Evolutionary conservation across 148 eudicot species (phyloP).

Genomic region (Amaranthus cruentus): DNA sequence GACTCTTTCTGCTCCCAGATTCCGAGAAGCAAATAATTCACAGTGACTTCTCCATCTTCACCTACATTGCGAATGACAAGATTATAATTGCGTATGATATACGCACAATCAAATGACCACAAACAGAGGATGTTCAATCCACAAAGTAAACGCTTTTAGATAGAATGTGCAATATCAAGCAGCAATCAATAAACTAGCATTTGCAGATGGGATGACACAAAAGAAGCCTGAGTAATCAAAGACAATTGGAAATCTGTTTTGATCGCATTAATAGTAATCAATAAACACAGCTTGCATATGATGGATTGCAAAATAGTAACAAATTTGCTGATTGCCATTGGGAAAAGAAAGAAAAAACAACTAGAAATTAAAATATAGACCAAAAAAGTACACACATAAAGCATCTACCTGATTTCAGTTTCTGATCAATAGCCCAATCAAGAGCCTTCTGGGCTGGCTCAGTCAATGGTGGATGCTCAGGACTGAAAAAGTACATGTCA

Average conservation of each 20-base stretch:
- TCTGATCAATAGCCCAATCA: constrained; percentile 79
- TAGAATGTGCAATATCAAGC: background rate
- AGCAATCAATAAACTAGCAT: background rate
- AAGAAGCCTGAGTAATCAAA: background rate
- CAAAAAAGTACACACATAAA: constrained; percentile 14
- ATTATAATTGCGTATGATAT: background rate
- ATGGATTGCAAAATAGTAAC: background rate
- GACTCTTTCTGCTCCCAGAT: constrained; percentile 74
- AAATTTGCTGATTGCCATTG: background rate
- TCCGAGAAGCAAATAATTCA: constrained; percentile 64
- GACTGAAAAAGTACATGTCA: constrained; percentile 53
- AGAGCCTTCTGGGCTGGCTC: constrained; percentile 80
- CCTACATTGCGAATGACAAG: constrained; percentile 38
- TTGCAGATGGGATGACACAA: too few relatives aligned
- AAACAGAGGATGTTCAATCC: background rate
- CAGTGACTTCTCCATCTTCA: constrained; percentile 75
- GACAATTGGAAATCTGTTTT: background rate
- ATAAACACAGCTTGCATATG: background rate
- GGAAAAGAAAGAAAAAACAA: background rate
- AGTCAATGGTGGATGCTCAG: constrained; percentile 82
- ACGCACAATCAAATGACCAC: background rate
- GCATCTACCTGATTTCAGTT: constrained; percentile 69
- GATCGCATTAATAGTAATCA: background rate
- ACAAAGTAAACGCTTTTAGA: background rate
- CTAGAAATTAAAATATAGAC: background rate